Base-by-base conservation (phyloP, 2,329 filamentous ascomycete species). In the Trichoderma citrinoviride region DNA sequence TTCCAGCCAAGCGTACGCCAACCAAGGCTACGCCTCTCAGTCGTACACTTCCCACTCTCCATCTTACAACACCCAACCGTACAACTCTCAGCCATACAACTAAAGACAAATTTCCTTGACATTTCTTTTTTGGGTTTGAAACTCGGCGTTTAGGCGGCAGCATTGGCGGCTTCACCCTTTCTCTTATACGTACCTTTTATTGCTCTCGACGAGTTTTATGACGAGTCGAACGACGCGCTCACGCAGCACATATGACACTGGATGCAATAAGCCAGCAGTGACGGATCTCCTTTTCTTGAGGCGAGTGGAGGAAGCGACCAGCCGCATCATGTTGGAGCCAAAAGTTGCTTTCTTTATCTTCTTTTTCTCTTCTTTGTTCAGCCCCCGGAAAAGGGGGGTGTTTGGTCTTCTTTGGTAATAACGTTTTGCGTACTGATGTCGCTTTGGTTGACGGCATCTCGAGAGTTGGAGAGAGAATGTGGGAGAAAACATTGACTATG, bases 331-430 rank as follows among this genome's bases (percentile, higher is more conserved):
- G 40, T 46, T 62, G 25, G 40, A 62, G 46, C 15, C n/a, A 27
- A 27, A 33, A 43, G 49, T 41, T 62, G 27, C 12, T 19, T 46
- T 21, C n/a, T 60, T 23, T 54, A 25, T 50, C 5, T 41, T 7
- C 19, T n/a, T 23, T 19, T 21, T 58, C 27, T 37, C 19, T 61
- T 8, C 43, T 29, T 41, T 64, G 54, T 50, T 58, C 43, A 44
- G 14, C 10, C 56, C 56, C 56, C 64, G 10, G 61, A 65, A 61
- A 61, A 53, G 49, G 65, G 52, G 54, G 67, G 66, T 57, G 63
- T 63, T 69, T 73, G 70, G 67, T 65, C 69, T 73, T 70, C 50
- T 68, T 68, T 64, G 63, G 65, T 65, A 40, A 68, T 63, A 50
- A 67, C 66, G 67, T 53, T 71, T 60, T 70, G 67, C 65, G 68